These are phyloP conservation scores for Calonectria fujianensis DNA, from an alignment of 2,329 filamentous ascomycete species.

Conservation along the genomic window DNA sequence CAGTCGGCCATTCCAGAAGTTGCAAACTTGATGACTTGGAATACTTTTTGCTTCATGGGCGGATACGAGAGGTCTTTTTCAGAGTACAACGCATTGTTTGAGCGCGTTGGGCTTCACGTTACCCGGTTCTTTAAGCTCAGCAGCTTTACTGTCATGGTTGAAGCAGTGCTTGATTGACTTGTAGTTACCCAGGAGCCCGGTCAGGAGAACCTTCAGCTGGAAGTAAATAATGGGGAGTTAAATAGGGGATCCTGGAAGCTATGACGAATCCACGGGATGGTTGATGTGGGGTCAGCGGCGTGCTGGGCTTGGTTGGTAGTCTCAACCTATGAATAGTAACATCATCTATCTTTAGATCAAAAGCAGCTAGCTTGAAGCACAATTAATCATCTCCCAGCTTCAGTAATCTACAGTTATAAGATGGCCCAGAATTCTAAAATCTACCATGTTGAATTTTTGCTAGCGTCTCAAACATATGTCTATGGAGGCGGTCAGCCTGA, in stretches of 20 bases:
- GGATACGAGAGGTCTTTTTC: background rate
- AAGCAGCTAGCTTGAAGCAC: background rate
- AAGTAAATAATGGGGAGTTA: background rate
- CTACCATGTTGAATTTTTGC: background rate
- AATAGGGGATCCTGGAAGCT: background rate
- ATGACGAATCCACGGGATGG: rapidly evolving
- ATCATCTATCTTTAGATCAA: background rate
- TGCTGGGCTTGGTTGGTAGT: background rate
- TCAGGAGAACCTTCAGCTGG: background rate
- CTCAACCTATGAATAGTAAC: background rate
- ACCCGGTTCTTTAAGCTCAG: background rate
- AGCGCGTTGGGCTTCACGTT: background rate
- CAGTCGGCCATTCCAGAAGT: slow-evolving; percentile 1
- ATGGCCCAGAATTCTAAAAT: background rate
- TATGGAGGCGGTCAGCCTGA: background rate
- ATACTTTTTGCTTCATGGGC: slow-evolving; percentile 3
- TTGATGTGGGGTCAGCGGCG: background rate
- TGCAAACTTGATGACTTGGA: slow-evolving; percentile 11
- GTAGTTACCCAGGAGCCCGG: background rate
- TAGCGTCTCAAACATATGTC: background rate
- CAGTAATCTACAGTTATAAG: background rate
- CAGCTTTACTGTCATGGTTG: slow-evolving; percentile 6
- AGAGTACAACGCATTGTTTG: background rate
- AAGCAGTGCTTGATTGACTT: background rate
- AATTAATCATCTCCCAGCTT: background rate